These are phyloP conservation scores for Barnettozyma sucrosica DNA, from an alignment of 805 yeast species.

Conservation along the genomic window DNA sequence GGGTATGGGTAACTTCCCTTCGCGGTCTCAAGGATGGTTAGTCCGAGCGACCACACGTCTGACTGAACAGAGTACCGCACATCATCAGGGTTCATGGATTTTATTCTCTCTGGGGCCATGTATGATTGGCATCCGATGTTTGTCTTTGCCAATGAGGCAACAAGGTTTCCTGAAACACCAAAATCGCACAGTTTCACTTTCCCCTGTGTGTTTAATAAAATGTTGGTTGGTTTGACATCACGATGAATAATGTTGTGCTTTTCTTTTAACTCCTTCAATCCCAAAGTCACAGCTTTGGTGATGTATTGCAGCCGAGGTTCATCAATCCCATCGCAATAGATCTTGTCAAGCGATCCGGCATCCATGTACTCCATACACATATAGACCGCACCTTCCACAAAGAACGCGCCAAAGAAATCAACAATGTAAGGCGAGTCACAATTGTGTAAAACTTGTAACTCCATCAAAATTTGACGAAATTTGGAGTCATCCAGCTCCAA, in stretches of 20 bases:
- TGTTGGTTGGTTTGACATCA: conserved; percentile 95
- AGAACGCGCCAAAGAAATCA: conserved; percentile 95
- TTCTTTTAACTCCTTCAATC: conserved; percentile 81
- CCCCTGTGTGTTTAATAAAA: conserved; percentile 77
- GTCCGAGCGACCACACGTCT: conserved; percentile 93
- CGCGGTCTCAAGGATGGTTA: conserved; percentile 81
- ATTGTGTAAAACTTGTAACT: conserved; percentile 85
- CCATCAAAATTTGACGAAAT: conserved; percentile 93
- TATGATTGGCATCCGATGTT: conserved; percentile 97
- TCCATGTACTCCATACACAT: conserved; percentile 98
- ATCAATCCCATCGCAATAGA: conserved; percentile 68
- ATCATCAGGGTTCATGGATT: conserved; percentile 66
- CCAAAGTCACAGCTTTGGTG: conserved; percentile 72
- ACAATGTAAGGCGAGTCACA: conserved; percentile 89
- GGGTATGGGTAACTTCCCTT: conserved; percentile 95
- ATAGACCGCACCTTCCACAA: conserved; percentile 95
- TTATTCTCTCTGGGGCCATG: conserved; percentile 97
- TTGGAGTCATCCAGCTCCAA: conserved; percentile 91
- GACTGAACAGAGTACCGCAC: conserved; percentile 86
- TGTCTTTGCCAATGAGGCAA: conserved; percentile 90
- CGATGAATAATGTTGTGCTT: conserved; percentile 89
- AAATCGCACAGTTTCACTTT: conserved; percentile 89
- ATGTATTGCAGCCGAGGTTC: conserved; percentile 79
- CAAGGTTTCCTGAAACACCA: conserved; percentile 93
- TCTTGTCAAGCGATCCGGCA: conserved; percentile 87